Percentiles rank a stretch among this genome's conserved stretches.
These are phyloP conservation scores for Leishmania tropica DNA, from an alignment of 208 protist genomes.

Conservation along the genomic window DNA sequence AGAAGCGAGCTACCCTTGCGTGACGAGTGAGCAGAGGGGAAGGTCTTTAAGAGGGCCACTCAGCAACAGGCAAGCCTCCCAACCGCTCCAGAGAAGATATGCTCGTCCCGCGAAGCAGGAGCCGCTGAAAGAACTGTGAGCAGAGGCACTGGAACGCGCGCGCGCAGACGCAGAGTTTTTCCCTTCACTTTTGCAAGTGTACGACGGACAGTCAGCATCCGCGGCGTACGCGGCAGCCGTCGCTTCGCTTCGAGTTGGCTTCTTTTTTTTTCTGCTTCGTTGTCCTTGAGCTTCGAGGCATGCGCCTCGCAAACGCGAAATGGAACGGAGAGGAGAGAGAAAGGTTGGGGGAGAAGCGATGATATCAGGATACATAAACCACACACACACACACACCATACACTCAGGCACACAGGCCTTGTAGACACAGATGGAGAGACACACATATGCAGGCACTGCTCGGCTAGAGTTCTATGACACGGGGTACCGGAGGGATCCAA, in stretches of 20 bases:
- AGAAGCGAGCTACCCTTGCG: not conserved
- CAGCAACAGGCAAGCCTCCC: not conserved
- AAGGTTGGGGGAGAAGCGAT: not conserved
- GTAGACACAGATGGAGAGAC: not conserved
- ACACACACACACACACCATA: not conserved
- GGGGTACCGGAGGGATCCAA: not conserved
- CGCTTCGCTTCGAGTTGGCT: not conserved
- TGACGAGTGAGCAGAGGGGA: not conserved
- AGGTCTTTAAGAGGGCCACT: not conserved
- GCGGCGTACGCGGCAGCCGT: not conserved
- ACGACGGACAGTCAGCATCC: not conserved
- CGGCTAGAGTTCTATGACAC: not conserved
- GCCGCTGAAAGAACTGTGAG: not conserved
- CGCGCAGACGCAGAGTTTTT: not conserved
- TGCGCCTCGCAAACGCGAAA: not conserved
- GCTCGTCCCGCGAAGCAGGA: not conserved
- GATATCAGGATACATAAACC: constrained; percentile 2
- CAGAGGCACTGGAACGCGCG: not conserved
- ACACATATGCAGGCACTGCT: not conserved
- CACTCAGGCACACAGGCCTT: not conserved
- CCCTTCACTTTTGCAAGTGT: not conserved
- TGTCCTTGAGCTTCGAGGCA: not conserved
- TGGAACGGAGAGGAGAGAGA: not conserved
- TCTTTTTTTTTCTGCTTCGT: not conserved
- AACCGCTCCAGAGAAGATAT: not conserved